Conservation (phyloP, 164 flowering plant genomes). For the Cinnamomum micranthum region DNA sequence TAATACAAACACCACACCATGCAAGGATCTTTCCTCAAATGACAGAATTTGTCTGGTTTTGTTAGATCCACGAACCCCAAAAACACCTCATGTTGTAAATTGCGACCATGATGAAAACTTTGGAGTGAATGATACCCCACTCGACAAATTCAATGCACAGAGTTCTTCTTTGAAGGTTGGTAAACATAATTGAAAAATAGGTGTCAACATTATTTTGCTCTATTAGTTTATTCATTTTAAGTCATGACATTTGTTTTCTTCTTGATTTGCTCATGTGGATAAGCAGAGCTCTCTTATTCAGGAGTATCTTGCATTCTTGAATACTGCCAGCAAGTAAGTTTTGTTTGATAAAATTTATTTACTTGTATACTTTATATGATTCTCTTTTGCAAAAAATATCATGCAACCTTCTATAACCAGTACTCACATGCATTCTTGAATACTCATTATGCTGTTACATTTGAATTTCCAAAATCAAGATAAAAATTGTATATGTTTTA, state of each 20-base stretch:
- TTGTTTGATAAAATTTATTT: background rate
- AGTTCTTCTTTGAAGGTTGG: slow-evolving; percentile 69
- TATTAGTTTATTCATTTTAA: background rate
- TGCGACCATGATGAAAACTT: slow-evolving; percentile 13
- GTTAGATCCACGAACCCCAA: slow-evolving; percentile 44
- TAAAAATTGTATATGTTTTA: no score
- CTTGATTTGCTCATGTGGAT: slow-evolving; percentile 6
- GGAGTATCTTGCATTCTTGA: slow-evolving; percentile 75
- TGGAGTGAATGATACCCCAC: slow-evolving; percentile 39
- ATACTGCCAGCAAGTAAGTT: slow-evolving; percentile 72
- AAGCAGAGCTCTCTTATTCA: slow-evolving; percentile 58
- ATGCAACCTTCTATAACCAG: background rate
- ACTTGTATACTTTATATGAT: background rate
- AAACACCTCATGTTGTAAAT: slow-evolving; percentile 21
- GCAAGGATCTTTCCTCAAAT: slow-evolving; percentile 27
- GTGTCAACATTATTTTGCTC: background rate
- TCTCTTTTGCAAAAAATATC: background rate
- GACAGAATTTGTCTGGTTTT: slow-evolving; percentile 19
- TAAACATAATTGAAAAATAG: background rate
- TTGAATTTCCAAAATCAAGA: background rate
- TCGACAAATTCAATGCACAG: slow-evolving; percentile 48
- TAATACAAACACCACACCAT: slow-evolving; percentile 22
- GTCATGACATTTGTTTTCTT: background rate
- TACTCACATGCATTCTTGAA: background rate
- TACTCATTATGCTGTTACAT: background rate